These are phyloP conservation scores for Myxozyma sirexii DNA, from an alignment of 805 yeast species.

Conservation along the genomic window DNA sequence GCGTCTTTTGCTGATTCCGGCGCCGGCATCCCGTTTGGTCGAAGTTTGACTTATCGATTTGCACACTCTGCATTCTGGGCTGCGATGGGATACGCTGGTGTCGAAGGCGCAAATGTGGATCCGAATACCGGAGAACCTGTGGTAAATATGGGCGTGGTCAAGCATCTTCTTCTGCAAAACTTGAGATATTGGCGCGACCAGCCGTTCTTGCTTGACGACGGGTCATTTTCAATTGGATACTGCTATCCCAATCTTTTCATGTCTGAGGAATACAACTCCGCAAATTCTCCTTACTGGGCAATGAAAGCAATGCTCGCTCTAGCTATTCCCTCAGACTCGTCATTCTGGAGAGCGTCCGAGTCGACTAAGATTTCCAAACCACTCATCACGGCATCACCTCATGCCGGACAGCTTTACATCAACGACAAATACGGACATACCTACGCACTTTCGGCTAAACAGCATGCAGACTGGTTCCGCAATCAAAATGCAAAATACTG, in stretches of 20 bases:
- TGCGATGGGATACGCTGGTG: slow-evolving; percentile 34
- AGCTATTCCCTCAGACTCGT: slow-evolving; percentile 32
- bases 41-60: slow-evolving; percentile 38
- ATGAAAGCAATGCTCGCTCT: slow-evolving; percentile 34
- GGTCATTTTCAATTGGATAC: slow-evolving; percentile 36
- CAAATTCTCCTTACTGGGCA: slow-evolving; percentile 39
- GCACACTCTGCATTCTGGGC: slow-evolving; percentile 38
- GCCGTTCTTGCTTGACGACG: slow-evolving; percentile 36
- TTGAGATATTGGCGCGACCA: slow-evolving; percentile 38
- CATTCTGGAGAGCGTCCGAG: slow-evolving; percentile 36
- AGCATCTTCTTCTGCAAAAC: slow-evolving; percentile 35
- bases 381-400: not conserved
- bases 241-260: slow-evolving; percentile 37
- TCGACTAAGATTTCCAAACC: not conserved
- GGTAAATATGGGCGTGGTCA: slow-evolving; percentile 35
- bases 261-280: slow-evolving; percentile 37
- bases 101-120: slow-evolving; percentile 13
- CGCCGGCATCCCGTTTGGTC: slow-evolving; percentile 37
- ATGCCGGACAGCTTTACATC: slow-evolving; percentile 14
- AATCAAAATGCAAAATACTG: slow-evolving; percentile 36
- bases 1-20: slow-evolving; percentile 38
- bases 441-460: slow-evolving; percentile 13
- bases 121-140: slow-evolving; percentile 33
- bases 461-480: slow-evolving; percentile 26
- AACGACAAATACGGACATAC: slow-evolving; percentile 18